Evolutionary conservation across 257 asterid species (phyloP).

Genomic region (Rauvolfia tetraphylla): DNA sequence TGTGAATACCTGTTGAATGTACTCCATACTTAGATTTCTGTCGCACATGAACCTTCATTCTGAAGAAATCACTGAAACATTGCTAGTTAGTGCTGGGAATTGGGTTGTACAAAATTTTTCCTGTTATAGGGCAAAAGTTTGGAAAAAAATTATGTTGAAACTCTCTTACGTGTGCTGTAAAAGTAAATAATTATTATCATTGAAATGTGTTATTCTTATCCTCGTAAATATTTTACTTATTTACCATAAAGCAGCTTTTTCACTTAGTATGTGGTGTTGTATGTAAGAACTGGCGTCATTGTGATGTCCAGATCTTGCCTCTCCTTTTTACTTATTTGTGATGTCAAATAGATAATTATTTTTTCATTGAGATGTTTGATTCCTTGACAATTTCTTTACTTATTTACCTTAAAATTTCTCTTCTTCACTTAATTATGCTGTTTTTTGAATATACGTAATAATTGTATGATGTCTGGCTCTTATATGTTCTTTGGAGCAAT

Average conservation of each 20-base stretch:
- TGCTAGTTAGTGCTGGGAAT: not conserved
- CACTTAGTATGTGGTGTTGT: not conserved
- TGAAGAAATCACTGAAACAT: not conserved
- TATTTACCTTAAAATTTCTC: not conserved
- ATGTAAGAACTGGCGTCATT: not conserved
- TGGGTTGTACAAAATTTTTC: not conserved
- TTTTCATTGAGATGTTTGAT: not conserved
- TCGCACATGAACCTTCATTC: not conserved
- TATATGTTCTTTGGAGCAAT: not conserved
- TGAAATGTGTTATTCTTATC: not conserved
- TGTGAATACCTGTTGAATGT: not conserved
- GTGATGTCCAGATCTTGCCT: not conserved
- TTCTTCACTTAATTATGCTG: not conserved
- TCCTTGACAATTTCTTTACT: not conserved
- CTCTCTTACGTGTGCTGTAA: not conserved
- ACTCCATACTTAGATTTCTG: not conserved
- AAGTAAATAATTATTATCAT: not conserved
- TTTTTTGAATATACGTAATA: not conserved
- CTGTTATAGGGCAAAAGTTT: no score
- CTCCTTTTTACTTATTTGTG: not conserved
- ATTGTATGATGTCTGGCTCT: not conserved
- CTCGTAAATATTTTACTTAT: not conserved
- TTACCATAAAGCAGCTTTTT: not conserved
- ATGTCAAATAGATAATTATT: not conserved
- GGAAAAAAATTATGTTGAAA: no score